Percentiles rank a stretch among this genome's conserved stretches.
phyloP scores from a whole-genome alignment of 208 protist species.

The Zelonia costaricensis region DNA sequence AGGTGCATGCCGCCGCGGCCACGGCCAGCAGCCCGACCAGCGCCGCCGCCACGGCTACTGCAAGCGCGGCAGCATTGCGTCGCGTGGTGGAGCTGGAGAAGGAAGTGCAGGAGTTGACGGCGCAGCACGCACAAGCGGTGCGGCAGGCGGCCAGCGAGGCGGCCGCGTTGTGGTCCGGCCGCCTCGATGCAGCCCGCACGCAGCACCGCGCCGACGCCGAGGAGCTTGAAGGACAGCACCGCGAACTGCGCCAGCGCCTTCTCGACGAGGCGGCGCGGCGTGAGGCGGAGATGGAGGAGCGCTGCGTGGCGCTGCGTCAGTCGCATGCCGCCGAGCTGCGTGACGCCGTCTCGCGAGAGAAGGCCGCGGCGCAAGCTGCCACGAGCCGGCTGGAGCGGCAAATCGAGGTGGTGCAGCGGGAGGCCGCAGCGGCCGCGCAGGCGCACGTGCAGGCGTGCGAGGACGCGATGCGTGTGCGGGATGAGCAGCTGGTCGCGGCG shows the following conservation, averaged over 20 bases:
- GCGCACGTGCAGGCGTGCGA: slow-evolving; percentile 14
- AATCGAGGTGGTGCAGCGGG: not conserved
- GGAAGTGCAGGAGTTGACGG: slow-evolving; percentile 16
- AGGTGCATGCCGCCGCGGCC: not conserved
- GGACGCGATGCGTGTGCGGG: slow-evolving; percentile 18
- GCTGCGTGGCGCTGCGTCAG: slow-evolving; percentile 15
- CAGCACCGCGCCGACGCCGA: slow-evolving; percentile 9
- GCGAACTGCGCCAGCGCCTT: slow-evolving; percentile 14
- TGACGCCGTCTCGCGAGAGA: slow-evolving; percentile 9
- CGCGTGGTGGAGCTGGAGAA: slow-evolving; percentile 24
- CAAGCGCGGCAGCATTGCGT: slow-evolving; percentile 12
- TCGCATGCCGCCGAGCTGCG: slow-evolving; percentile 30
- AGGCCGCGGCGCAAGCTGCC: slow-evolving; percentile 22
- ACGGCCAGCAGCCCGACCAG: not conserved
- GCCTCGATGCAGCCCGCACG: slow-evolving; percentile 8
- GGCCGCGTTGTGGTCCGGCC: slow-evolving; percentile 7
- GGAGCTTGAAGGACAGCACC: slow-evolving; percentile 25
- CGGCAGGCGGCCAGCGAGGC: slow-evolving; percentile 12
- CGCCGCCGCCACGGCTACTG: not conserved
- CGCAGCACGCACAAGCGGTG: slow-evolving; percentile 6
- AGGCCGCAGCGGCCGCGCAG: not conserved
- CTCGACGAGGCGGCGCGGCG: slow-evolving; percentile 26
- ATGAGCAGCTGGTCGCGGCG: slow-evolving; percentile 5
- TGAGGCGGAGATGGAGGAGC: slow-evolving; percentile 26
- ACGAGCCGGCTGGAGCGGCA: slow-evolving; percentile 14